These are phyloP conservation scores for Epichloe scottii DNA, from an alignment of 2,329 filamentous ascomycete species.

Conservation along the genomic window DNA sequence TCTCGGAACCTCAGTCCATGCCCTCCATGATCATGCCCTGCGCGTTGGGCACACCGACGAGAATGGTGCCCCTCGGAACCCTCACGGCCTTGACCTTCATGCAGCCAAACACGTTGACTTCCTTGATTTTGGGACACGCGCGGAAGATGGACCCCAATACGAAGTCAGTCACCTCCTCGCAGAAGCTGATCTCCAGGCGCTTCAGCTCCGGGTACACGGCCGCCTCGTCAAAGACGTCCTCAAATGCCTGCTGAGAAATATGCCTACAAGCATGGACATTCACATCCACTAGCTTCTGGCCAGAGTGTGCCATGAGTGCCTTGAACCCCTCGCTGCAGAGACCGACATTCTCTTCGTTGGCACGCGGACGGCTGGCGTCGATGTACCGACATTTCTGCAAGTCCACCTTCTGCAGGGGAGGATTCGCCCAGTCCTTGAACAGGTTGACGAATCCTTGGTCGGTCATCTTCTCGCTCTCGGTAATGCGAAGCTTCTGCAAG, in stretches of 20 bases:
- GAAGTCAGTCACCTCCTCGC: slow-evolving; percentile 52
- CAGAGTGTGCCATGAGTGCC: slow-evolving; percentile 77
- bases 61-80: slow-evolving; percentile 41
- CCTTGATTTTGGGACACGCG: slow-evolving; percentile 46
- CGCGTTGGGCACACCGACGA: slow-evolving; percentile 47
- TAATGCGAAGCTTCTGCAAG: slow-evolving; percentile 69
- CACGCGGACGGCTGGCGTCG: slow-evolving; percentile 56
- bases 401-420: slow-evolving; percentile 57
- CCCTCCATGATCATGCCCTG: slow-evolving; percentile 48
- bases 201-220: slow-evolving; percentile 54
- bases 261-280: slow-evolving; percentile 79
- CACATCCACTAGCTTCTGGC: slow-evolving; percentile 48
- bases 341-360: slow-evolving; percentile 54
- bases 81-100: slow-evolving; percentile 45
- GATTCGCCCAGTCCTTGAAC: slow-evolving; percentile 67
- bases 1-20: background rate
- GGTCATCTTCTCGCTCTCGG: slow-evolving; percentile 61
- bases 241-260: slow-evolving; percentile 59
- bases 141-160: slow-evolving; percentile 52
- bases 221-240: slow-evolving; percentile 53
- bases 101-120: slow-evolving; percentile 52
- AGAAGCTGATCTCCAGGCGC: slow-evolving; percentile 69
- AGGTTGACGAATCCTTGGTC: slow-evolving; percentile 62
- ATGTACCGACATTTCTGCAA: slow-evolving; percentile 66
- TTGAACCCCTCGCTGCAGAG: slow-evolving; percentile 64